phyloP scores from a whole-genome alignment of 371 early-diverging fungal species.

The Basidiobolus heterosporus region DNA sequence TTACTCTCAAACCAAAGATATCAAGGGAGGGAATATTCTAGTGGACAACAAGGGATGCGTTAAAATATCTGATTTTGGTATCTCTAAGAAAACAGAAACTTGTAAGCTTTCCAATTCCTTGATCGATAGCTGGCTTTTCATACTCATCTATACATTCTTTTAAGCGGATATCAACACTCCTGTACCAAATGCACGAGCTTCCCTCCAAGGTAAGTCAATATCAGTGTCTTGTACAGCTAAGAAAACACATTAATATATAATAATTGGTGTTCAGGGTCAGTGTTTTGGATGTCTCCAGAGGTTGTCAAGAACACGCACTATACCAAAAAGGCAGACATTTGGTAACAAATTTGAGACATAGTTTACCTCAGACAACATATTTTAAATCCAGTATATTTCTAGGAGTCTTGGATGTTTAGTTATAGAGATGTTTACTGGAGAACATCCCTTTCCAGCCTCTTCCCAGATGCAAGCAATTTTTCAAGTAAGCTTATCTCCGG shows the following conservation, averaged over 20 bases:
- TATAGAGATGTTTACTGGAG: constrained; percentile 89
- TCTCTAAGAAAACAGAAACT: constrained; percentile 65
- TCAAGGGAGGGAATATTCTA: constrained; percentile 87
- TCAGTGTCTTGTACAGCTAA: too few species aligned
- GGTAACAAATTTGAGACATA: constrained; percentile 19
- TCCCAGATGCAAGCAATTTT: constrained; percentile 87
- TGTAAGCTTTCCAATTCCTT: not conserved
- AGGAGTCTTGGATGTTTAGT: constrained; percentile 77
- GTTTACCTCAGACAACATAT: not conserved
- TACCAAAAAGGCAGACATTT: constrained; percentile 71
- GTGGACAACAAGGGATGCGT: constrained; percentile 85
- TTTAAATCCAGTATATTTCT: not conserved
- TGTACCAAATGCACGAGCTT: constrained; percentile 24
- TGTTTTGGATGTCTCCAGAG: constrained; percentile 89
- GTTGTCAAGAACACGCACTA: constrained; percentile 66
- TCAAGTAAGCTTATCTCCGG: constrained; percentile 14
- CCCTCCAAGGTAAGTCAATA: constrained; percentile 46
- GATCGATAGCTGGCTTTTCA: not conserved
- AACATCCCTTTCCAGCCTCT: constrained; percentile 81
- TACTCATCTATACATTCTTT: constrained; percentile 17
- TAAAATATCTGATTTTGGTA: constrained; percentile 98
- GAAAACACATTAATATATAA: too few species aligned
- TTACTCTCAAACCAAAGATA: constrained; percentile 25
- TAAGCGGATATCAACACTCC: too few species aligned
- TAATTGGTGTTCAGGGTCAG: constrained; percentile 15